Conservation (phyloP, 352 stramenopile genomes). For the Phytophthora pseudosyringae region DNA sequence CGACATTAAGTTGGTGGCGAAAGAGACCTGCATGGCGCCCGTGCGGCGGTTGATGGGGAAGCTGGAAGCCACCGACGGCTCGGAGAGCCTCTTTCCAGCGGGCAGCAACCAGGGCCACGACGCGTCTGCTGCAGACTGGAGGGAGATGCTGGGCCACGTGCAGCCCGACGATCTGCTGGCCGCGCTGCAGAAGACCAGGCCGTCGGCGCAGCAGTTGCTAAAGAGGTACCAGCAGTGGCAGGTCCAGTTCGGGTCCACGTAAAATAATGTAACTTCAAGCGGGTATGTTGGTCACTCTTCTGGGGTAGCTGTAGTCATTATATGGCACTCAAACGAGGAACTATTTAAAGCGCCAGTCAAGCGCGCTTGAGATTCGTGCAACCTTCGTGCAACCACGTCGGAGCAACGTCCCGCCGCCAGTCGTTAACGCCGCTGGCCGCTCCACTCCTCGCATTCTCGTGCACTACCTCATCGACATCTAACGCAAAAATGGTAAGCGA, state of each 20-base stretch:
- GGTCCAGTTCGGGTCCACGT: slow-evolving; percentile 79
- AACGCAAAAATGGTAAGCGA: slow-evolving; percentile 76
- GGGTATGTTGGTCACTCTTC: not conserved
- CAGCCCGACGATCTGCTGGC: slow-evolving; percentile 54
- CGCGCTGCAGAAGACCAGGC: slow-evolving; percentile 80
- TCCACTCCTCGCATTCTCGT: slow-evolving; percentile 65
- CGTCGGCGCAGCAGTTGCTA: slow-evolving; percentile 75
- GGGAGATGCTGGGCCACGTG: slow-evolving; percentile 64
- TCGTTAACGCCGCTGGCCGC: slow-evolving; percentile 20
- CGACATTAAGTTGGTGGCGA: slow-evolving; percentile 87
- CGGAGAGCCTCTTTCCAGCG: slow-evolving; percentile 9
- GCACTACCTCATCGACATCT: slow-evolving; percentile 89
- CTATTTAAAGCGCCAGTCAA: slow-evolving; percentile 22
- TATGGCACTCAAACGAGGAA: slow-evolving; percentile 7
- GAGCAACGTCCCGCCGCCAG: slow-evolving; percentile 11
- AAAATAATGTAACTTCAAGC: slow-evolving; percentile 11
- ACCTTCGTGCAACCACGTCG: slow-evolving; percentile 12
- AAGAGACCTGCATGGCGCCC: slow-evolving; percentile 86
- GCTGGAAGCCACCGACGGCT: slow-evolving; percentile 57
- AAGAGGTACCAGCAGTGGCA: slow-evolving; percentile 87
- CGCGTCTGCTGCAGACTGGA: slow-evolving; percentile 51
- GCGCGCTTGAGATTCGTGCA: slow-evolving; percentile 32
- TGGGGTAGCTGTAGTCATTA: slow-evolving; percentile 27
- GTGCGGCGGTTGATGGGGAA: slow-evolving; percentile 74
- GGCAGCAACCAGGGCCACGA: slow-evolving; percentile 29